Evolutionary conservation across 306 rosid species (phyloP).

Genomic region (Benincasa hispida): DNA sequence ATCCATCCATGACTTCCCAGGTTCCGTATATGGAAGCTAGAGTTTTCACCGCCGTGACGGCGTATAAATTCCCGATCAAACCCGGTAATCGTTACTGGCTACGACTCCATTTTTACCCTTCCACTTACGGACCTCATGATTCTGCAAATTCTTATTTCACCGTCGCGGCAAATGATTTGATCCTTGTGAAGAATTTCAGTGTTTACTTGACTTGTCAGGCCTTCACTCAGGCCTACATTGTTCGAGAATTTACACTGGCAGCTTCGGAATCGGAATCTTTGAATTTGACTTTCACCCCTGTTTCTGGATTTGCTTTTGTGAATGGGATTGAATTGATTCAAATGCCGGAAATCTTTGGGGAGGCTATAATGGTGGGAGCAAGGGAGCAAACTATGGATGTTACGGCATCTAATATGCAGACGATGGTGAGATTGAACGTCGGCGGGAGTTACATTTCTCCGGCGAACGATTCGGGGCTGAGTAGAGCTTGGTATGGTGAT

Average conservation of each 20-base stretch:
- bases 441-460: slow-evolving; percentile 33
- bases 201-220: slow-evolving; percentile 28
- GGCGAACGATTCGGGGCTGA: slow-evolving; percentile 27
- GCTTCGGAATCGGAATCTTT: slow-evolving; percentile 9
- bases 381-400: slow-evolving; percentile 12
- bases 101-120: slow-evolving; percentile 37
- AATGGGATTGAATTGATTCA: slow-evolving; percentile 31
- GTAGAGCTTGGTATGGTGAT: slow-evolving; percentile 35
- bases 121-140: slow-evolving; percentile 25
- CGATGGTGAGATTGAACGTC: slow-evolving; percentile 28
- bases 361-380: slow-evolving; percentile 13
- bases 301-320: slow-evolving; percentile 26
- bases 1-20: slow-evolving; percentile 27
- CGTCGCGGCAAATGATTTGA: slow-evolving; percentile 19
- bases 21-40: slow-evolving; percentile 36
- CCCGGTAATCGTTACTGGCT: slow-evolving; percentile 21
- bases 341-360: slow-evolving; percentile 17
- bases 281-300: slow-evolving; percentile 23
- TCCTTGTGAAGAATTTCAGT: slow-evolving; percentile 30
- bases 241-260: slow-evolving; percentile 23
- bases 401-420: slow-evolving; percentile 17
- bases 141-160: slow-evolving; percentile 21
- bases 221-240: slow-evolving; percentile 28
- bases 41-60: slow-evolving; percentile 23
- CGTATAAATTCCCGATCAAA: slow-evolving; percentile 23